These are phyloP conservation scores for Malassezia sp. DNA, from an alignment of 1,284 basidiomycete genomes.

Conservation along the genomic window DNA sequence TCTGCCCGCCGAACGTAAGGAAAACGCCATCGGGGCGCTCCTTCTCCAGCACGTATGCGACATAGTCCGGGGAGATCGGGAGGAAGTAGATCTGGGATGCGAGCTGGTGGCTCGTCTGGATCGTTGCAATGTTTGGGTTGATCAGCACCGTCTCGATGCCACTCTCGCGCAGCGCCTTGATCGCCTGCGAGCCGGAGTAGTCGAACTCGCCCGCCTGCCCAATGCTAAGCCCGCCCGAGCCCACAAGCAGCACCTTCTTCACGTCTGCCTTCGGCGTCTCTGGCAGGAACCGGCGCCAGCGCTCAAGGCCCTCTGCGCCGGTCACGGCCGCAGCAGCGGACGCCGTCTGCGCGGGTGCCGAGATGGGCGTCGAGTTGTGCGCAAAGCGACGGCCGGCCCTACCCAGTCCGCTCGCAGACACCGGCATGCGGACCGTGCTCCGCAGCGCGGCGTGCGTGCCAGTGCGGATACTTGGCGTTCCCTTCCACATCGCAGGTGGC, in stretches of 20 bases:
- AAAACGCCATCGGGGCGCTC: conserved; percentile 94
- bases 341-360: not conserved
- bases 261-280: conserved; percentile 57
- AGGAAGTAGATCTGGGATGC: conserved; percentile 96
- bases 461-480: too few relatives aligned
- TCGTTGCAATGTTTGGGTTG: conserved; percentile 46
- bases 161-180: conserved; percentile 93
- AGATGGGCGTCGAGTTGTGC: conserved; percentile 2
- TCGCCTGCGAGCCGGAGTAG: conserved; percentile 95
- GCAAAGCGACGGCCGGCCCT: too few relatives aligned
- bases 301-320: conserved; percentile 9
- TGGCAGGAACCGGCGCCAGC: conserved; percentile 14
- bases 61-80: conserved; percentile 92
- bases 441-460: too few relatives aligned
- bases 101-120: conserved; percentile 66
- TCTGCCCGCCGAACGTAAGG: conserved; percentile 95
- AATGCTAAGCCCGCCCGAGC: conserved; percentile 88
- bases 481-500: too few relatives aligned
- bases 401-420: too few relatives aligned
- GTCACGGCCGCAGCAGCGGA: not conserved
- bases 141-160: conserved; percentile 80
- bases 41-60: conserved; percentile 95
- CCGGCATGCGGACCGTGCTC: not conserved
- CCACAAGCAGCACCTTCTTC: conserved; percentile 89
- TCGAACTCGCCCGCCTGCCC: conserved; percentile 99